phyloP scores from a whole-genome alignment of 257 asterid species.

The Plantago ovata region DNA sequence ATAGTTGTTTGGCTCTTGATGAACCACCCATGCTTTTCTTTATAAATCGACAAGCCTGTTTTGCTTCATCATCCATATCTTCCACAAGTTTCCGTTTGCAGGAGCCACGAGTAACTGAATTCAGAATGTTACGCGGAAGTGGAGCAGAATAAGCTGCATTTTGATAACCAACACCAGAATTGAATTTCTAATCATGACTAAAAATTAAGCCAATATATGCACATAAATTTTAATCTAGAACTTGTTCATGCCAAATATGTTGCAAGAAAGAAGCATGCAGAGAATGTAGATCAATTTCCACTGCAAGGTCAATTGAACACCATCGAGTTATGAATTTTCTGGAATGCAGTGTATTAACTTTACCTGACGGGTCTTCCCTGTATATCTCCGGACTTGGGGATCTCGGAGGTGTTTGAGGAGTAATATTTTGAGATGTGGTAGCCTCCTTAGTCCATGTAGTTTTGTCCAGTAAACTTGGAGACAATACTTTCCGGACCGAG shows the following conservation, averaged over 20 bases:
- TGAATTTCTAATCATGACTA: neutral
- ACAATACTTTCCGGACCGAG: slow-evolving; percentile 24
- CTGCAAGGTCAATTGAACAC: too few relatives aligned
- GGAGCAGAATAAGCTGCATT: slow-evolving; percentile 39
- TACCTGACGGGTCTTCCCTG: slow-evolving; percentile 72
- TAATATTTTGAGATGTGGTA: slow-evolving; percentile 13
- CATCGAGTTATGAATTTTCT: too few relatives aligned
- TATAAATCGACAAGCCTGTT: slow-evolving; percentile 43
- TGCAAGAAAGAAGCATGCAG: too few relatives aligned
- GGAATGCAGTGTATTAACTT: neutral
- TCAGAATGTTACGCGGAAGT: slow-evolving; percentile 34
- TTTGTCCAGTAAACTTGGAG: slow-evolving; percentile 31
- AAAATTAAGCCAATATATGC: too few relatives aligned
- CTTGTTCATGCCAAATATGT: too few relatives aligned
- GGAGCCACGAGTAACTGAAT: slow-evolving; percentile 24
- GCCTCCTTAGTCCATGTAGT: slow-evolving; percentile 19
- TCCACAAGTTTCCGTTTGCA: slow-evolving; percentile 68
- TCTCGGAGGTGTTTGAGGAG: slow-evolving; percentile 30
- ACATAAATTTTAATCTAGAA: too few relatives aligned
- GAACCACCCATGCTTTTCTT: slow-evolving; percentile 41
- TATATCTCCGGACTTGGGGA: slow-evolving; percentile 81
- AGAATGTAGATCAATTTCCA: too few relatives aligned
- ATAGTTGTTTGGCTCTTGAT: slow-evolving; percentile 51
- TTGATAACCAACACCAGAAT: slow-evolving; percentile 19
- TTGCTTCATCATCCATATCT: slow-evolving; percentile 50